Evolutionary conservation across 1,284 basidiomycete genomes (phyloP), one percentile per base, ranked within the genome.

Genomic region (Leccinum proliferum): DNA sequence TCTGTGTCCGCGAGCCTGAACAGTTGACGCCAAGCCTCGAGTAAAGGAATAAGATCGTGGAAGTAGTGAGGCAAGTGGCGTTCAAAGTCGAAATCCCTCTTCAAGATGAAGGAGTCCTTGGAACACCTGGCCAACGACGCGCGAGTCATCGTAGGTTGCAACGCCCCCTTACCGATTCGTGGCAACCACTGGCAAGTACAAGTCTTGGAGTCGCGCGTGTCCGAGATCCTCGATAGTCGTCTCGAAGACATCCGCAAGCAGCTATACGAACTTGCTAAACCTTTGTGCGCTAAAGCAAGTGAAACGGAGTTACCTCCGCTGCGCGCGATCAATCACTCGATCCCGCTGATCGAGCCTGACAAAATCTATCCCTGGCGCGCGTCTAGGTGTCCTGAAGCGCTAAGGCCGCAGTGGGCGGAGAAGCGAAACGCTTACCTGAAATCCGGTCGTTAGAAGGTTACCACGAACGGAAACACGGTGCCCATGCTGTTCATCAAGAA

Each of bases 401-500:
- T 77, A 1, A 67, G 65, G 0, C 53, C 64, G 0, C 69, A 73
- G 21, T 78, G 75, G 75, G 55, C 18, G 2, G 67, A 66, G 6
- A 77, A 77, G 32, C 41, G 63, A 0, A 62, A 70, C 5, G 67
- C 68, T 0, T 78, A 77, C 60, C 18, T 77, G 0, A 34, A 60
- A 7, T 66, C 69, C 0, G 72, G 72, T 0, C 62, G 68, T 0
- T 79, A 76, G 77, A 61, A 67, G 37, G 56, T 76, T 0, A 68
- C 66, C 0, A 72, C 66, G 0, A 63, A 66, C 0, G 57, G 62
- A 0, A 78, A 77, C 55, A 74, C 73, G 0, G 64, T 74, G 0
- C 77, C 76, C 0, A 78, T 78, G 76, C 43, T 79, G 2, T 63
- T 77, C 0, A 70, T 78, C 0, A 55, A 60, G 0, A 78, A 77